These are phyloP conservation scores for Kalmusia sp. DNA, from an alignment of 2,329 filamentous ascomycete genomes.

Conservation along the genomic window DNA sequence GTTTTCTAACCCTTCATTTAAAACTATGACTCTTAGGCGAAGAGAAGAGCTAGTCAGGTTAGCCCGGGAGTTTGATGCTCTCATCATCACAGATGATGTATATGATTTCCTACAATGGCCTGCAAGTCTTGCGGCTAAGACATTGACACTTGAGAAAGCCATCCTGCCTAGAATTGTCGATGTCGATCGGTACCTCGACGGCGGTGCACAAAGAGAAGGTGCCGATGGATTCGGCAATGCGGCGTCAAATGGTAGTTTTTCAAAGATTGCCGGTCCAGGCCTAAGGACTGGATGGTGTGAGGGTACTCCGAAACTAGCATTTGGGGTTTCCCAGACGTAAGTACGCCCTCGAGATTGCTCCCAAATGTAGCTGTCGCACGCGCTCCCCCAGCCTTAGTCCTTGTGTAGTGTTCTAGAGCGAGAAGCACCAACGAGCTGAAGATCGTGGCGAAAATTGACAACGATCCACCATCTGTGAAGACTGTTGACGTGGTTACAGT, in stretches of 20 bases:
- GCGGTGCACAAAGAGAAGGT: constrained; percentile 54
- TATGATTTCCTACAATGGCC: constrained; percentile 93
- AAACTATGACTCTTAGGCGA: constrained; percentile 75
- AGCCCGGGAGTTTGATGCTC: constrained; percentile 78
- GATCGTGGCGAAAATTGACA: background rate
- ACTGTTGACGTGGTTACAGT: constrained; percentile 46
- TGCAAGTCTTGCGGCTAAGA: constrained; percentile 36
- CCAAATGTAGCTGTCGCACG: background rate
- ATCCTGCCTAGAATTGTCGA: constrained; percentile 77
- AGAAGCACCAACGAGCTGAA: background rate
- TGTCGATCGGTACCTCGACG: constrained; percentile 73
- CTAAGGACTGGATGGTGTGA: constrained; percentile 89
- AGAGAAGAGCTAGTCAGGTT: constrained; percentile 75
- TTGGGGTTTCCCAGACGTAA: constrained; percentile 66
- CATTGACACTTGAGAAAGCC: constrained; percentile 48
- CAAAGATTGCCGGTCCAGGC: constrained; percentile 84
- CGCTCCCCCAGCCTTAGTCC: constrained; percentile 1
- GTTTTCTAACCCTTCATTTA: constrained; percentile 86
- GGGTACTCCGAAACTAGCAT: constrained; percentile 67
- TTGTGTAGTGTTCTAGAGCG: constrained; percentile 8
- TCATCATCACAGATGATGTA: constrained; percentile 90
- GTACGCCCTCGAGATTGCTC: constrained; percentile 24
- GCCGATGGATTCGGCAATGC: constrained; percentile 76
- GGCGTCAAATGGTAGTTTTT: constrained; percentile 87
- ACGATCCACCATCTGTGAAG: constrained; percentile 5